These are phyloP conservation scores for Macrolepiota albuminosa DNA, from an alignment of 768 basidiomycete genomes.

Conservation along the genomic window DNA sequence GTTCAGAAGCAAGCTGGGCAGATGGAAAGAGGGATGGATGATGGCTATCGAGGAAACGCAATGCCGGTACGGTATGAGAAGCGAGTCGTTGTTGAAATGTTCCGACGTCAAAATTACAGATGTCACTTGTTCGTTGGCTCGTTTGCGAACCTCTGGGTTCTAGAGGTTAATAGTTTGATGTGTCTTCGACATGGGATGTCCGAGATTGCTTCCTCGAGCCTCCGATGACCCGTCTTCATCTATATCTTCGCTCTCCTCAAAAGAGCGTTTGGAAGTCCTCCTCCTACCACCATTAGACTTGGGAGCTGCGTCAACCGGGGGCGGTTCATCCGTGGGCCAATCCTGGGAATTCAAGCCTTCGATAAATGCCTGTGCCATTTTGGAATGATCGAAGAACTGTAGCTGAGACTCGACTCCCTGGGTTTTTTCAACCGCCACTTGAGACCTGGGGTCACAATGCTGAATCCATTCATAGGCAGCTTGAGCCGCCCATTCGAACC, in stretches of 20 bases:
- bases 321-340: background rate
- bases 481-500: background rate
- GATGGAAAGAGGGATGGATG: too few species aligned
- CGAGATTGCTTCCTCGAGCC: background rate
- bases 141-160: too few species aligned
- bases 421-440: background rate
- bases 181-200: too few species aligned
- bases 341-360: background rate
- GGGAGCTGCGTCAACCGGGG: background rate
- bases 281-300: background rate
- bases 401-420: background rate
- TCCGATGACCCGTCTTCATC: background rate
- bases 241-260: background rate
- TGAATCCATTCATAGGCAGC: background rate
- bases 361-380: background rate
- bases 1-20: too few species aligned
- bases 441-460: background rate
- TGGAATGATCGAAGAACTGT: background rate
- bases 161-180: too few species aligned
- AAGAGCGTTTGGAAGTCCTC: background rate
- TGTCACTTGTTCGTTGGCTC: too few species aligned
- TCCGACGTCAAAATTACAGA: too few species aligned
- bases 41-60: too few species aligned
- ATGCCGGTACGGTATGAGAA: too few species aligned
- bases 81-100: too few species aligned